Evolutionary conservation across 2,329 filamentous ascomycete species (phyloP).

Genomic region (Lachnellula subtilissima): DNA sequence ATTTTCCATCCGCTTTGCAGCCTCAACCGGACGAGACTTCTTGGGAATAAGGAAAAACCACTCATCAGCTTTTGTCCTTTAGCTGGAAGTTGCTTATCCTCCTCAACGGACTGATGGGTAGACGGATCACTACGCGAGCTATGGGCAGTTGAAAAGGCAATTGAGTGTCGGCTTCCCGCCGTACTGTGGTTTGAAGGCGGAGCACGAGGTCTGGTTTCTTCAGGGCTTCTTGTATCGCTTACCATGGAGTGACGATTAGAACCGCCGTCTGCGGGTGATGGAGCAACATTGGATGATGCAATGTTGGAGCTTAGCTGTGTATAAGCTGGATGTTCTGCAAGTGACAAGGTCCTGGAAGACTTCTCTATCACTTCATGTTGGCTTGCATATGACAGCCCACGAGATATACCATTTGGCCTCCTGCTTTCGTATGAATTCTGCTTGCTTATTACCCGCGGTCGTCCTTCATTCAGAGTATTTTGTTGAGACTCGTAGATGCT

Average conservation of each 20-base stretch:
- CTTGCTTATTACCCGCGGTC: slow-evolving; percentile 5
- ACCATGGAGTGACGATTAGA: background rate
- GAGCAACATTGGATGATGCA: background rate
- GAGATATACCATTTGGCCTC: background rate
- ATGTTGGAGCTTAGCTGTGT: background rate
- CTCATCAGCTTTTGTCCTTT: slow-evolving; percentile 10
- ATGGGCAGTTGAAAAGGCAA: background rate
- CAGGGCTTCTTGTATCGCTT: background rate
- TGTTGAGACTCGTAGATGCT: slow-evolving; percentile 9
- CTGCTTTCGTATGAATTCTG: background rate
- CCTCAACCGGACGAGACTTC: background rate
- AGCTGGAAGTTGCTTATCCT: background rate
- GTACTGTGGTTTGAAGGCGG: background rate
- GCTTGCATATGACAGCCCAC: background rate
- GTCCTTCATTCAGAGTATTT: slow-evolving; percentile 15
- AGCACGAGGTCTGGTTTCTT: background rate
- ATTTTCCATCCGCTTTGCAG: too few relatives aligned
- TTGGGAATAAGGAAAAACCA: slow-evolving; percentile 16
- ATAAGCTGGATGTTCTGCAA: background rate
- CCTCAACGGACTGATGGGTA: background rate
- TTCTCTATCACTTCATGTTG: background rate
- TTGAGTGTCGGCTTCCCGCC: slow-evolving; percentile 7
- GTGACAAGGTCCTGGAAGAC: background rate
- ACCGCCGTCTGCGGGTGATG: background rate
- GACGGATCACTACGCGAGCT: background rate